Conservation (phyloP, 345 rosid genomes). For the Pistacia atlantica region DNA sequence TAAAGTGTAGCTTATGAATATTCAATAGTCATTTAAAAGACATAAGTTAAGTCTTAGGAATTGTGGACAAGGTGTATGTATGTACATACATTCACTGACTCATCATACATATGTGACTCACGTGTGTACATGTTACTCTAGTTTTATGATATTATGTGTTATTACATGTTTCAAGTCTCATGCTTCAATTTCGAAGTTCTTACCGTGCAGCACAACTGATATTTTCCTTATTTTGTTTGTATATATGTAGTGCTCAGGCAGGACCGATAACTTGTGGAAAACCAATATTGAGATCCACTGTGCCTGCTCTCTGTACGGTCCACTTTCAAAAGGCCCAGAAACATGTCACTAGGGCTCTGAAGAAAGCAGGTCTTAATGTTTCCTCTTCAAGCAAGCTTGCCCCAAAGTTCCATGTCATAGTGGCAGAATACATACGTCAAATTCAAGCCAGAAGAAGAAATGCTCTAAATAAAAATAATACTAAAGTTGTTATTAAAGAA, state of each 20-base stretch:
- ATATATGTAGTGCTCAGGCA: conserved; percentile 55
- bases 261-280: conserved; percentile 81
- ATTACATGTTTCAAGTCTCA: neutral
- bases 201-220: neutral
- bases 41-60: neutral
- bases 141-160: neutral
- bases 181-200: neutral
- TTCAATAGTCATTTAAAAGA: neutral
- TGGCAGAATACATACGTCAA: conserved; percentile 67
- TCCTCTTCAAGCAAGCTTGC: conserved; percentile 64
- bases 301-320: conserved; percentile 55
- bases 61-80: neutral
- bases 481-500: conserved; percentile 41
- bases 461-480: conserved; percentile 31
- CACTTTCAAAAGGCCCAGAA: conserved; percentile 79
- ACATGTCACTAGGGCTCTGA: conserved; percentile 59
- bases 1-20: neutral
- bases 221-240: conserved; percentile 6
- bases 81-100: neutral
- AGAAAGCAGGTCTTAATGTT: conserved; percentile 71
- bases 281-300: conserved; percentile 62
- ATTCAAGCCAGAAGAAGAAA: conserved; percentile 72
- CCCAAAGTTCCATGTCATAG: conserved; percentile 72
- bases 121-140: neutral
- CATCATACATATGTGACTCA: no score